Percentiles rank a stretch among this genome's conserved stretches.
Conservation (phyloP, 768 basidiomycete genomes). For the Ramaria sp. region DNA sequence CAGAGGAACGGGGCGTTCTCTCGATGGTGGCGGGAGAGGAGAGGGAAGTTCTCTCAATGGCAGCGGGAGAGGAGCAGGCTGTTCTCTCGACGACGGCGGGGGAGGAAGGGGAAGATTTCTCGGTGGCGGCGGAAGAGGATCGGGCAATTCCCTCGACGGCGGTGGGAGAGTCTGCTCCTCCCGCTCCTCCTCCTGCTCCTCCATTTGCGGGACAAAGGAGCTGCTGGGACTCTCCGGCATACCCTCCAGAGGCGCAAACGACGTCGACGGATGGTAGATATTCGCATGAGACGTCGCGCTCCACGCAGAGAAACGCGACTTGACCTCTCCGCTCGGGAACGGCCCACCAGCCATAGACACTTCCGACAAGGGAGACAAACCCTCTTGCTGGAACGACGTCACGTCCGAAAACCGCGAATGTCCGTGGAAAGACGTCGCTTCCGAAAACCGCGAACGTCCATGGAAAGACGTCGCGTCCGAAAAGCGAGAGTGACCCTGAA, state of each 20-base stretch:
- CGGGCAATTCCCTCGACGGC: no score
- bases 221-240: slow-evolving; percentile 6
- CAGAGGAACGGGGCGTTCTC: background rate
- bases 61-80: no score
- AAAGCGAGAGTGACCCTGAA: background rate
- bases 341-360: background rate
- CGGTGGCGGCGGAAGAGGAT: background rate
- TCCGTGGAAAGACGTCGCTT: background rate
- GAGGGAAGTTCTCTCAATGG: no score
- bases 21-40: no score
- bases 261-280: background rate
- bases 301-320: background rate
- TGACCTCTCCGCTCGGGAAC: background rate
- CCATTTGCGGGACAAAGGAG: background rate
- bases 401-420: background rate
- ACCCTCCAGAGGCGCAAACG: background rate
- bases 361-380: background rate
- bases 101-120: background rate
- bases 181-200: background rate
- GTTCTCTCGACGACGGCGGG: no score
- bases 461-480: background rate
- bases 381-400: background rate
- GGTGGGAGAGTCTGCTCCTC: no score
- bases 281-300: background rate
- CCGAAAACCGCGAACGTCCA: background rate